A percentile compares a stretch with the other conserved stretches of the same genome.
These are phyloP conservation scores for Fusarium sp. DNA, from an alignment of 2,329 filamentous ascomycete genomes.

Conservation along the genomic window DNA sequence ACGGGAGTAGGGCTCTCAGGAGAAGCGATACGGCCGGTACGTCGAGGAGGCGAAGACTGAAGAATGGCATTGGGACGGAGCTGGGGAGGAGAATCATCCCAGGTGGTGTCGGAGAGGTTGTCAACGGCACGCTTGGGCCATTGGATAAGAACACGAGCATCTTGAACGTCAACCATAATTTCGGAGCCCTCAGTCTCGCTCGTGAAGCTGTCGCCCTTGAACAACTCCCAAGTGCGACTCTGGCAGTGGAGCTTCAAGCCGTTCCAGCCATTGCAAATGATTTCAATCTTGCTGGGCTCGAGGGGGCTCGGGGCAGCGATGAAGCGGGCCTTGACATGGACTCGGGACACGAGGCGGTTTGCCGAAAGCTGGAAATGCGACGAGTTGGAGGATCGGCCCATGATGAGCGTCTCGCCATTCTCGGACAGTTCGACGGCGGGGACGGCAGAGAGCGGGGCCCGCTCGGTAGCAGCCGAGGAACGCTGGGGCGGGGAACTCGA, in stretches of 20 bases:
- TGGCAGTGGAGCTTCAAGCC: slow-evolving; percentile 93
- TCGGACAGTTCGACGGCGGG: slow-evolving; percentile 85
- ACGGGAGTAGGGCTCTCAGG: slow-evolving; percentile 76
- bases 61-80: slow-evolving; percentile 56
- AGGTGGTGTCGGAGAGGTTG: slow-evolving; percentile 74
- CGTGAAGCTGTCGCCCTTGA: slow-evolving; percentile 89
- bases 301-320: slow-evolving; percentile 75
- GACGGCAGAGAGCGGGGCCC: slow-evolving; percentile 84
- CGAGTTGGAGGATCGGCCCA: slow-evolving; percentile 95
- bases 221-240: slow-evolving; percentile 85
- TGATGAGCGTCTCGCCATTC: slow-evolving; percentile 83
- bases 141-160: slow-evolving; percentile 86
- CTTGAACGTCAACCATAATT: slow-evolving; percentile 96
- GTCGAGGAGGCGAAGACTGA: slow-evolving; percentile 71
- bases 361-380: slow-evolving; percentile 95
- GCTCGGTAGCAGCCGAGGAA: slow-evolving; percentile 75
- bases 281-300: slow-evolving; percentile 83
- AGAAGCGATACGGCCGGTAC: slow-evolving; percentile 71
- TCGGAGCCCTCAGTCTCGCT: slow-evolving; percentile 89
- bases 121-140: slow-evolving; percentile 78
- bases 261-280: slow-evolving; percentile 96
- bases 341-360: slow-evolving; percentile 91
- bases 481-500: slow-evolving; percentile 82
- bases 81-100: slow-evolving; percentile 71
- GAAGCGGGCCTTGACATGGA: slow-evolving; percentile 91